phyloP scores from a whole-genome alignment of 1,139 yeast species.

The Meyerozyma sp. region DNA sequence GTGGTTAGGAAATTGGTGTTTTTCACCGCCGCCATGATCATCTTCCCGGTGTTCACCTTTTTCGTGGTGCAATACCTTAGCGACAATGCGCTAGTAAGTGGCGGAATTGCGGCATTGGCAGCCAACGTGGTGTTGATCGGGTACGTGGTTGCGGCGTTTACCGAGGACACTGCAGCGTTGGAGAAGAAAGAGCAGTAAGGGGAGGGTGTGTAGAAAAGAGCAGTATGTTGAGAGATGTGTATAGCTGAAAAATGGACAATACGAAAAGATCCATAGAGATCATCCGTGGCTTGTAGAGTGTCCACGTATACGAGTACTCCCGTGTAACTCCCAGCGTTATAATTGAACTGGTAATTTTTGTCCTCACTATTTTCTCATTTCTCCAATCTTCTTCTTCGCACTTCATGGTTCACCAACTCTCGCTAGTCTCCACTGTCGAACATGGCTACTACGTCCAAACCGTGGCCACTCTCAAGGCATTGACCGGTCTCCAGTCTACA shows the following conservation, averaged over 20 bases:
- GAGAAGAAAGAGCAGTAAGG: constrained; percentile 27
- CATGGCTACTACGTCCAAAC: constrained; percentile 39
- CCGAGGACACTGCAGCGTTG: constrained; percentile 56
- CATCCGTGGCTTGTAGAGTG: too few species aligned
- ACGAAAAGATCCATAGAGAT: too few species aligned
- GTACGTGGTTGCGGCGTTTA: constrained; percentile 81
- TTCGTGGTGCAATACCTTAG: constrained; percentile 54
- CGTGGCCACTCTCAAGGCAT: constrained; percentile 39
- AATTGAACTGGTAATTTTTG: too few species aligned
- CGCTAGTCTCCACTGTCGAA: constrained; percentile 37
- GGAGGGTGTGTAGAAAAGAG: too few species aligned
- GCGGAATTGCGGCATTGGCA: constrained; percentile 82
- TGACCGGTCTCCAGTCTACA: constrained; percentile 37
- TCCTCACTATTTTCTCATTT: not conserved
- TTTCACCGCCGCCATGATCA: constrained; percentile 86
- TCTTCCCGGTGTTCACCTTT: constrained; percentile 70
- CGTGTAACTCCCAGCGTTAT: too few species aligned
- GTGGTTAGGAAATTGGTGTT: constrained; percentile 71
- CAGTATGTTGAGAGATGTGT: not conserved
- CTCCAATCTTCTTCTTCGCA: not conserved
- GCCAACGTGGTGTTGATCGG: constrained; percentile 87
- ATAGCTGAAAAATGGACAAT: too few species aligned
- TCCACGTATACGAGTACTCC: too few species aligned
- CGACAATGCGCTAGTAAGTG: constrained; percentile 67
- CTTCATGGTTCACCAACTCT: constrained; percentile 40